These are phyloP conservation scores for Scheffersomyces coipomensis DNA, from an alignment of 805 yeast genomes.

Conservation along the genomic window DNA sequence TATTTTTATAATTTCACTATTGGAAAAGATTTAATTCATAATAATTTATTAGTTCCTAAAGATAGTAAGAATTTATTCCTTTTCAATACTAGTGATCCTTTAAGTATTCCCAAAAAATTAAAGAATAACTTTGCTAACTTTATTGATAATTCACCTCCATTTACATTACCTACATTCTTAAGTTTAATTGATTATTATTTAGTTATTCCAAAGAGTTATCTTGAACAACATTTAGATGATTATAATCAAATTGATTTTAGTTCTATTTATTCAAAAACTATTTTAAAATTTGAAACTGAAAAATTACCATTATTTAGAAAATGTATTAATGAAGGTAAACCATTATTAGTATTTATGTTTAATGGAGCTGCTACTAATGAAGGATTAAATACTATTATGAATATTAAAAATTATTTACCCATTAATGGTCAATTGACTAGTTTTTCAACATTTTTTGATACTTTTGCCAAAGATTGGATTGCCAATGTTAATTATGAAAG, in stretches of 20 bases:
- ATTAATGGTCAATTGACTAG: constrained; percentile 5
- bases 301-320: constrained; percentile 27
- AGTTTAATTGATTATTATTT: constrained; percentile 36
- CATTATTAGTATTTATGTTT: constrained; percentile 35
- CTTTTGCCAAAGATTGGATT: constrained; percentile 41
- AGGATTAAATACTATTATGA: constrained; percentile 17
- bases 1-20: constrained; percentile 6
- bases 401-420: constrained; percentile 18
- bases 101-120: background rate
- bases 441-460: constrained; percentile 38
- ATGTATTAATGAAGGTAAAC: constrained; percentile 19
- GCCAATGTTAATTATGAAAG: constrained; percentile 24
- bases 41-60: constrained; percentile 25
- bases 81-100: constrained; percentile 29
- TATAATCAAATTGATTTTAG: constrained; percentile 2
- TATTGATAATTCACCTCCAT: constrained; percentile 34
- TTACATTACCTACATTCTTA: constrained; percentile 32
- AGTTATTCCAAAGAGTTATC: constrained; percentile 30
- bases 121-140: constrained; percentile 18
- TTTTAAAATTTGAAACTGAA: constrained; percentile 8
- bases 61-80: constrained; percentile 34
- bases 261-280: constrained; percentile 9
- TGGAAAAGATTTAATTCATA: constrained; percentile 4
- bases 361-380: constrained; percentile 5
- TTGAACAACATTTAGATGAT: constrained; percentile 3